phyloP scores from a whole-genome alignment of 1,139 yeast species.

The Candida smagusa region DNA sequence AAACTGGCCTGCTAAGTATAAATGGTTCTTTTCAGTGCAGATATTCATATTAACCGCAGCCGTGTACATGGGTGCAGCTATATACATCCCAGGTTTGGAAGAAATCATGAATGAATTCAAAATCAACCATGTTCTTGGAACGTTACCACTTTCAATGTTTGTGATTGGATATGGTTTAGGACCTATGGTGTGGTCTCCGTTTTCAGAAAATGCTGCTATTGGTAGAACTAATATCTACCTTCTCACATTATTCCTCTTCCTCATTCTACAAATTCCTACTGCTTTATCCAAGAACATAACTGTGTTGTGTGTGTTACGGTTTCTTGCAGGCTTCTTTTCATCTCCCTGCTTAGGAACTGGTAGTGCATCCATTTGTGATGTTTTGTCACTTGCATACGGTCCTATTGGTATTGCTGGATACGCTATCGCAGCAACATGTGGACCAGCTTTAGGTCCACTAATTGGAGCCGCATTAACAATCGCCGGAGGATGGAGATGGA shows the following conservation, averaged over 20 bases:
- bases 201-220: constrained; percentile 38
- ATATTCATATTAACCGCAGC: constrained; percentile 46
- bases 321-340: constrained; percentile 33
- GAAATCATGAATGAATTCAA: constrained; percentile 25
- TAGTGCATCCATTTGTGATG: constrained; percentile 33
- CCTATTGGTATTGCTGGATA: constrained; percentile 31
- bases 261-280: constrained; percentile 27
- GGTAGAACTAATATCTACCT: constrained; percentile 49
- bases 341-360: constrained; percentile 36
- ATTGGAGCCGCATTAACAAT: constrained; percentile 29
- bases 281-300: constrained; percentile 29
- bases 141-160: constrained; percentile 32
- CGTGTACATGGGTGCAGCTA: constrained; percentile 60
- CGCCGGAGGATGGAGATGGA: constrained; percentile 33
- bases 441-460: constrained; percentile 36
- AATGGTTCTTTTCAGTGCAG: constrained; percentile 34
- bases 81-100: constrained; percentile 54
- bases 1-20: constrained; percentile 48
- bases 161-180: constrained; percentile 40
- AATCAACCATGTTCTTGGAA: constrained; percentile 23
- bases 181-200: constrained; percentile 35
- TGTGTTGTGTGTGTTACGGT: constrained; percentile 28
- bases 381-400: constrained; percentile 21
- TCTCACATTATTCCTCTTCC: constrained; percentile 24
- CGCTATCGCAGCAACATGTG: constrained; percentile 35